Evolutionary conservation across 2,329 filamentous ascomycete species (phyloP), one percentile per base, ranked within the genome.

Genomic region (Ambrosiella xylebori): DNA sequence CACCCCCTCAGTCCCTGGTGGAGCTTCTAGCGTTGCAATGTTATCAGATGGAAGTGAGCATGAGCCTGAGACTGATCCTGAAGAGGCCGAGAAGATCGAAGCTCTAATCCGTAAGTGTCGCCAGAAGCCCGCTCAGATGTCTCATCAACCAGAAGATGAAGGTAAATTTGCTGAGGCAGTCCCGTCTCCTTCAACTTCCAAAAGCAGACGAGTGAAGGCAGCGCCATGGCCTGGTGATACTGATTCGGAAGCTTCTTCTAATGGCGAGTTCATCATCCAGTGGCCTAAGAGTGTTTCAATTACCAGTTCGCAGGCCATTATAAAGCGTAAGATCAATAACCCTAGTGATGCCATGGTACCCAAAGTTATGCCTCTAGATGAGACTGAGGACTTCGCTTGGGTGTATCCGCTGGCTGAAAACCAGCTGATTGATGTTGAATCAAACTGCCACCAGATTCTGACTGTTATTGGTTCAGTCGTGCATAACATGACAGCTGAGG

Each of bases 371-470:
- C 50, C 50, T 15, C 40, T 58, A 6, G 39, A 45, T 37, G 36
- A 12, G 36, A 9, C 7, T 9, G 57, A 58, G 11, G 38, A 47
- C 39, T 58, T 58, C 13, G 12, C 19, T 7, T 58, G 57, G 57
- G 57, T 58, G 8, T 53, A 54, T 8, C 57, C 50, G 4, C 51
- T 58, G 11, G 19, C 49, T 7, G 50, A 39, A 45, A 50, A 40
- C 12, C 17, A 49, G 19, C 12, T 19, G 3, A 27, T 53, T 8
- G 19, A 36, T 15, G 45, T 59, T 2, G 45, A 56, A 4, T 12
- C 19, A 12, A 56, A 59, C 40, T 58, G 57, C 17, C 19, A 8
- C 37, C 38, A 35, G 19, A n/a, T 13, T 27, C 47, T 45, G 3
- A 12, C 49, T 6, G 13, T 15, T 6, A 12, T 19, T 8, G 35